Base-by-base conservation (phyloP, 108 stramenopile species). In the Pseudonitzschia multiseries region DNA sequence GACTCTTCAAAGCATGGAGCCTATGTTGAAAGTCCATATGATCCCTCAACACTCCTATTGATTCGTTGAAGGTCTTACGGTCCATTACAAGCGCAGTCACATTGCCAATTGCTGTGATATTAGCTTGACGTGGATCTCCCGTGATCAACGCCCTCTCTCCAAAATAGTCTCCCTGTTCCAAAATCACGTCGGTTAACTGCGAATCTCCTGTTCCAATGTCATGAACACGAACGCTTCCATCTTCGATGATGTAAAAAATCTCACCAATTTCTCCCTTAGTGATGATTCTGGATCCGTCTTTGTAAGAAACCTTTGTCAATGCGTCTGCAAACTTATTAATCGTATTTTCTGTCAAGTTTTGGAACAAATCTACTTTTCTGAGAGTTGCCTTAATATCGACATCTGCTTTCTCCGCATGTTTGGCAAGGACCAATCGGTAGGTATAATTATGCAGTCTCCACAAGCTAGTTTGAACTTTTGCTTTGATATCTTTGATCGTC, bases 91-190 rank as follows among this genome's bases (percentile, higher is more conserved):
- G 48, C 12, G 75, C 75, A n/a, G 75, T 72, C 68, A 66, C 46
- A 9, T 78, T 56, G 29, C 71, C 70, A 36, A 79, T 62, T 0
- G 95, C 93, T 24, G 79, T 77, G 21, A 85, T 69, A 65, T 88
- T 89, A 42, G 89, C 89, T 14, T 65, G 75, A 42, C 96, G 85
- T 0, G 94, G 95, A 33, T 96, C 95, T 20, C 93, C 94, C 18
- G 93, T 94, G 56, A 97, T 83, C 21, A 98, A 80, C 14, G 96
- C 92, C 28, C 93, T 81, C 75, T 98, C 96, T 48, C 97, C 97
- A 78, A 97, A 96, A 69, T 78, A 92, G 67, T 94, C 92, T 27
- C 95, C 92, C 27, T 15, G 17, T 40, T 29, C 20, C 18, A 77
- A 65, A 18, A 51, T 46, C 15, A 56, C 54, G 68, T 75, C 74